Evolutionary conservation across 140 eudicot species (phyloP).

Genomic region (Ambrosia hybrid): DNA sequence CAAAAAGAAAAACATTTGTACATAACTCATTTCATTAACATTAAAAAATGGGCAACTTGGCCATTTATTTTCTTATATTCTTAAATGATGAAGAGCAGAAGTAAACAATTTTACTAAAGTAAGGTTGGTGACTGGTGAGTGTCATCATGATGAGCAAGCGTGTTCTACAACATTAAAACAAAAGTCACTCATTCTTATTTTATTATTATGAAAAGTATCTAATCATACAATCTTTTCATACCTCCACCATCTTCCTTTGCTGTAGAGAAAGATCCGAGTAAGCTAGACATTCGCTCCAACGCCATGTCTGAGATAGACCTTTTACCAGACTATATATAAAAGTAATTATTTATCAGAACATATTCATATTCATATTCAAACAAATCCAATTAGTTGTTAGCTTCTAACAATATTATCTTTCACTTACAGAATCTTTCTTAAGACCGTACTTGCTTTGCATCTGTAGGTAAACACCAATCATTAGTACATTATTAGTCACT

Average conservation of each 20-base stretch:
- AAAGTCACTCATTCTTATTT: background rate
- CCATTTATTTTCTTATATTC: background rate
- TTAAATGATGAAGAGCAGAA: background rate
- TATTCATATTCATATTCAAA: slow-evolving; percentile 11
- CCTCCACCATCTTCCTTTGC: slow-evolving; percentile 56
- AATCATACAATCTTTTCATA: slow-evolving; percentile 18
- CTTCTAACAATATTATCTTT: slow-evolving; percentile 2
- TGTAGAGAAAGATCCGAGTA: slow-evolving; percentile 69
- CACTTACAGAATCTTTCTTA: slow-evolving; percentile 73
- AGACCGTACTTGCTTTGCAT: slow-evolving; percentile 89
- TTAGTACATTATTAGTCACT: slow-evolving; percentile 26
- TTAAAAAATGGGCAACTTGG: background rate
- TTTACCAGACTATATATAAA: slow-evolving; percentile 44
- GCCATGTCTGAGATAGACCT: slow-evolving; percentile 78
- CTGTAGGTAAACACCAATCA: slow-evolving; percentile 40
- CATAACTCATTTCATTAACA: background rate
- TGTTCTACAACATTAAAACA: slow-evolving; percentile 10
- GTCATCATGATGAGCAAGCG: background rate
- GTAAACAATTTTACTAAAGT: background rate
- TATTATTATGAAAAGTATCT: background rate
- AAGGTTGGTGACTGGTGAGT: slow-evolving; percentile 16
- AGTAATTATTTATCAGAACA: slow-evolving; percentile 17
- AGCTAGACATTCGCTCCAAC: slow-evolving; percentile 72
- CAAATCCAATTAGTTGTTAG: background rate
- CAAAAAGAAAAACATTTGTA: background rate